These are phyloP conservation scores for Keithomyces neogunnii DNA, from an alignment of 2,329 filamentous ascomycete genomes.

Conservation along the genomic window DNA sequence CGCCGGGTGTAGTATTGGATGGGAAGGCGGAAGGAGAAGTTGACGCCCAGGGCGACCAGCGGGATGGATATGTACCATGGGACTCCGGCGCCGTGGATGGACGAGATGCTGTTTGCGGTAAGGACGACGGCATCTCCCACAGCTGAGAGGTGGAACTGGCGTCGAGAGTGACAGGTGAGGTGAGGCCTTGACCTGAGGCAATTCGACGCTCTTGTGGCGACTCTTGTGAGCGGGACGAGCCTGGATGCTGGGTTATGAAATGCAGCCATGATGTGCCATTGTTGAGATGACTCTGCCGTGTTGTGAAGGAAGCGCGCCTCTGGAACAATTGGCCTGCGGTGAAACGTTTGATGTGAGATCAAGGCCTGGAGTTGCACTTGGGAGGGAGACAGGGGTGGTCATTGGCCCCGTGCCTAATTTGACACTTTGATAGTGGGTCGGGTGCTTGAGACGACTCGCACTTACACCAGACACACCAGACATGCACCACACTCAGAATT, in stretches of 20 bases:
- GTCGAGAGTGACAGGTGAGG: slow-evolving; percentile 5
- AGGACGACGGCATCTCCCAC: slow-evolving; percentile 26
- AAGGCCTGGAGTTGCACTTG: too few species aligned
- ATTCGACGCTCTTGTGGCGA: background rate
- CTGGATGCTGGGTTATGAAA: slow-evolving; percentile 3
- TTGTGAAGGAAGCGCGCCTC: background rate
- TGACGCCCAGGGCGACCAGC: slow-evolving; percentile 38
- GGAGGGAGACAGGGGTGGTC: too few species aligned
- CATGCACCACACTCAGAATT: too few species aligned
- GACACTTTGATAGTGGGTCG: too few species aligned
- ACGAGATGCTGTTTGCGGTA: slow-evolving; percentile 34
- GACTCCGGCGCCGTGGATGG: slow-evolving; percentile 34
- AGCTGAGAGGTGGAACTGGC: slow-evolving; percentile 25
- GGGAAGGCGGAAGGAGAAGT: slow-evolving; percentile 37
- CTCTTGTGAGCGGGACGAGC: background rate
- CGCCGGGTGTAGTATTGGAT: slow-evolving; percentile 31
- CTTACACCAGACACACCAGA: too few species aligned
- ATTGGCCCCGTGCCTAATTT: too few species aligned
- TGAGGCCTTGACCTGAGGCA: background rate
- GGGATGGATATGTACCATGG: slow-evolving; percentile 50
- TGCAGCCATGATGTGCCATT: slow-evolving; percentile 5
- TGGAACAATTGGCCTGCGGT: too few species aligned
- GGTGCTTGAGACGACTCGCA: too few species aligned
- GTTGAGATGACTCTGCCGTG: background rate
- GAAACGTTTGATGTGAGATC: background rate